A percentile compares a stretch with the other conserved stretches of the same genome.
phyloP scores from a whole-genome alignment of 805 yeast genomes.

The Priceomyces fermenticarens region DNA sequence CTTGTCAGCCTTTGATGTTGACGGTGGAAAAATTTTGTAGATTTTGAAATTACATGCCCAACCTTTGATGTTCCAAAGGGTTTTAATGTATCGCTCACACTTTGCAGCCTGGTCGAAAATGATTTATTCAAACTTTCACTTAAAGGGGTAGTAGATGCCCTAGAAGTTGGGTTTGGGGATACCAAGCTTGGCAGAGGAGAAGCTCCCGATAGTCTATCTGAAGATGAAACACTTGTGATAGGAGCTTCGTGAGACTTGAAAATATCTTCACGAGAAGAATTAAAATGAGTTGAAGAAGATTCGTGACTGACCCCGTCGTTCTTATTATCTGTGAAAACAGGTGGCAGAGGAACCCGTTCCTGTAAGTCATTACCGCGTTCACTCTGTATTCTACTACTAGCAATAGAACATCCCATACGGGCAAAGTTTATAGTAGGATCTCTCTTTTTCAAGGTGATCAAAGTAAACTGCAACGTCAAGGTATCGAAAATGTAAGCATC shows the following conservation, averaged over 20 bases:
- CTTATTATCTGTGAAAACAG: slow-evolving; percentile 13
- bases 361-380: slow-evolving; percentile 4
- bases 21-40: slow-evolving; percentile 25
- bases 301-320: slow-evolving; percentile 1
- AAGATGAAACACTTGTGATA: too few species aligned
- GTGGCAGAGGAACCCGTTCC: slow-evolving; percentile 17
- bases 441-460: slow-evolving; percentile 27
- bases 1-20: slow-evolving; percentile 11
- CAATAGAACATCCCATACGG: slow-evolving; percentile 31
- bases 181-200: too few species aligned
- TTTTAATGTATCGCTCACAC: neutral
- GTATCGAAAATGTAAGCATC: slow-evolving; percentile 61
- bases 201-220: too few species aligned
- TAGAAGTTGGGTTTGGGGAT: too few species aligned
- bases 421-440: slow-evolving; percentile 17
- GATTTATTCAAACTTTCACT: too few species aligned
- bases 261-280: slow-evolving; percentile 1
- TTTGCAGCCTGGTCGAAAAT: neutral
- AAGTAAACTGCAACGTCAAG: slow-evolving; percentile 45
- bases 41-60: slow-evolving; percentile 23
- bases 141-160: too few species aligned
- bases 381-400: slow-evolving; percentile 19
- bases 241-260: neutral
- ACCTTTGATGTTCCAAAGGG: neutral
- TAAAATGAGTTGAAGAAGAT: neutral